These are phyloP conservation scores for Arachnomyces sp. DNA, from an alignment of 2,329 filamentous ascomycete genomes.

Conservation along the genomic window DNA sequence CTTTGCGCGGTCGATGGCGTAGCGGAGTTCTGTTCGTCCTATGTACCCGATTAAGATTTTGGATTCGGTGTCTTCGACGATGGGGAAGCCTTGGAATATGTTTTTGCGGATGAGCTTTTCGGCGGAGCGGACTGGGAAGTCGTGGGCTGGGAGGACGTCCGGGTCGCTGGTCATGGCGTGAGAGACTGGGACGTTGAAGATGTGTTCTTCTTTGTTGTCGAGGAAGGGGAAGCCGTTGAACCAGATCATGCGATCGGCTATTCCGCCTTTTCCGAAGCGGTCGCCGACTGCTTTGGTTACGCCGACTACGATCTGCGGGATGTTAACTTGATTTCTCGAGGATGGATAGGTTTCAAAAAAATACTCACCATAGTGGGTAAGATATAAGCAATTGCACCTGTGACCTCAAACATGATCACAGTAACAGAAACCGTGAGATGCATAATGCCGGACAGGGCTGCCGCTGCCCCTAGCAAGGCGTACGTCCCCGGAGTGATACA, in stretches of 20 bases:
- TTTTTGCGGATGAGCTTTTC: conserved; percentile 69
- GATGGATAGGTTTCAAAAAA: background rate
- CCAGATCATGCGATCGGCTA: conserved; percentile 97
- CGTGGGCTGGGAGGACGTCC: conserved; percentile 63
- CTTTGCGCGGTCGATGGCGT: conserved; percentile 74
- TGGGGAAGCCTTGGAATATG: conserved; percentile 84
- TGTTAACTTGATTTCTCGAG: conserved; percentile 5
- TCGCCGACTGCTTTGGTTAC: conserved; percentile 91
- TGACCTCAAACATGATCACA: conserved; percentile 99
- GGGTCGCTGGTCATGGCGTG: conserved; percentile 77
- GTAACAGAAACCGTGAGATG: conserved; percentile 94
- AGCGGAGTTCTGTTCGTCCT: conserved; percentile 81
- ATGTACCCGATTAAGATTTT: conserved; percentile 83
- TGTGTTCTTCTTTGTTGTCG: conserved; percentile 95
- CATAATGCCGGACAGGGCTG: conserved; percentile 92
- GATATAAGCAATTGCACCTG: conserved; percentile 94
- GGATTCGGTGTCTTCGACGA: conserved; percentile 64
- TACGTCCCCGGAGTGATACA: conserved; percentile 98
- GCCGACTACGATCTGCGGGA: conserved; percentile 71
- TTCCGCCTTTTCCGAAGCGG: conserved; percentile 87
- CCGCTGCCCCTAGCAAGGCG: conserved; percentile 85
- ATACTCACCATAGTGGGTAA: conserved; percentile 73
- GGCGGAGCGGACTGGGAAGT: conserved; percentile 65
- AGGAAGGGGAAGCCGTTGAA: conserved; percentile 96
- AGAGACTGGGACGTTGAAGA: conserved; percentile 88